These are phyloP conservation scores for Aureobasidium sp. DNA, from an alignment of 2,329 filamentous ascomycete genomes.

Conservation along the genomic window DNA sequence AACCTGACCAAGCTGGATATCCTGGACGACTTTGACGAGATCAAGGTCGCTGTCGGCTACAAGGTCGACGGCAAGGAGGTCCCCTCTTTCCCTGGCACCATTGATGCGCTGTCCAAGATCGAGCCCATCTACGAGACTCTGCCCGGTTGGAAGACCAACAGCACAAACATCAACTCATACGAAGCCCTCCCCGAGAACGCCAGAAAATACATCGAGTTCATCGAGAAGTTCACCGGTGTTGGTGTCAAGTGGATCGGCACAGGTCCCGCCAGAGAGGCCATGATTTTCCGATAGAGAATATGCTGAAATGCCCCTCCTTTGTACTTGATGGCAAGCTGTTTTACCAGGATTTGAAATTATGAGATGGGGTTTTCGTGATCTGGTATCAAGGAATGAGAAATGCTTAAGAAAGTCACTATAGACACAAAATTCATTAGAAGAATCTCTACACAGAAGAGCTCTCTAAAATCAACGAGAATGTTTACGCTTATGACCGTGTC, in stretches of 20 bases:
- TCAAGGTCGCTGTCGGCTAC: slow-evolving; percentile 70
- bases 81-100: slow-evolving; percentile 58
- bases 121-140: slow-evolving; percentile 62
- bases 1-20: slow-evolving; percentile 63
- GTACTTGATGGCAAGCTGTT: not conserved
- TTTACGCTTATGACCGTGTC: not conserved
- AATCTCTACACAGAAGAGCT: not conserved
- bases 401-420: slow-evolving; percentile 1
- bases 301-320: not conserved
- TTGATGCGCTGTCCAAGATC: slow-evolving; percentile 48
- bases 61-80: slow-evolving; percentile 47
- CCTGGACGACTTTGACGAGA: slow-evolving; percentile 63
- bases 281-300: slow-evolving; percentile 38
- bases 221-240: slow-evolving; percentile 58
- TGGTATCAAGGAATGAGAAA: slow-evolving; percentile 10
- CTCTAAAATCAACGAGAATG: not conserved
- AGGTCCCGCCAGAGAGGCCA: slow-evolving; percentile 56
- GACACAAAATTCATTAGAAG: slow-evolving; percentile 3
- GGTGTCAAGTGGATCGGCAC: slow-evolving; percentile 59
- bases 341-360: not conserved
- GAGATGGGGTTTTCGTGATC: not conserved
- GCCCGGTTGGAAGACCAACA: slow-evolving; percentile 60
- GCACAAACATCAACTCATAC: slow-evolving; percentile 51
- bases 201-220: slow-evolving; percentile 57
- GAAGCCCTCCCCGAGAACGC: slow-evolving; percentile 57